Evolutionary conservation across 129 eudicot species (phyloP), one percentile per base, ranked within the genome.

Genomic region (Smallanthus sonchifolius): DNA sequence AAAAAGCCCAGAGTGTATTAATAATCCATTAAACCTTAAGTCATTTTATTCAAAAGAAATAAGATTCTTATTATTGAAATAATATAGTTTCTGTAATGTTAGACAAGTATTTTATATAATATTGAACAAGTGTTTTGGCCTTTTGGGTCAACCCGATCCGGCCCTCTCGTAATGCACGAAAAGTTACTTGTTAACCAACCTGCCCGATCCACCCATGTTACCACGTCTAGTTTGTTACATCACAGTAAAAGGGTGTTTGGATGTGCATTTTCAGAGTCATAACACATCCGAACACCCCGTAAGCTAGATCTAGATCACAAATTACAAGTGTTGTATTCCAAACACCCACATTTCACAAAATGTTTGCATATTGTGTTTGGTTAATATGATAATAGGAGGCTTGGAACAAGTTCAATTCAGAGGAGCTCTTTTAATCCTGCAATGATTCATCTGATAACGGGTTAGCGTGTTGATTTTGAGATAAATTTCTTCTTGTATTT

Each of bases 351-450:
- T 61, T 45, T 62, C 32, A 39, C 34, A 30, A 30, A 39, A 34
- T 28, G 1, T 36, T 51, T 43, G 67, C 24, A 61, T 35, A 24
- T 7, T 14, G 37, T 49, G n/a, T 16, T 62, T n/a, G 13, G 37
- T 38, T 67, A 43, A 13, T 77, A 38, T 69, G 35, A 69, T 62
- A 83, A 73, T 70, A 93, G 98, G 98, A 93, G 47, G 95, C 98
- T 9, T 93, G 96, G 98, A 93, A 93, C 84, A 93, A 93, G 84
- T 90, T 93, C 69, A 93, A 93, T 86, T 87, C 98, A 62, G 98
- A 93, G 87, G 98, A 90, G 95, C 98, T 87, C 13, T 90, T 93
- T 81, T 89, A 83, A 83, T 44, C 55, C 70, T 34, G 61, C 63
- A 71, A 55, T 52, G 32, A 69, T 68, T 8, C 32, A 16, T 56